Evolutionary conservation across 2,329 filamentous ascomycete genomes (phyloP).

Genomic region (Onygenales sp.): DNA sequence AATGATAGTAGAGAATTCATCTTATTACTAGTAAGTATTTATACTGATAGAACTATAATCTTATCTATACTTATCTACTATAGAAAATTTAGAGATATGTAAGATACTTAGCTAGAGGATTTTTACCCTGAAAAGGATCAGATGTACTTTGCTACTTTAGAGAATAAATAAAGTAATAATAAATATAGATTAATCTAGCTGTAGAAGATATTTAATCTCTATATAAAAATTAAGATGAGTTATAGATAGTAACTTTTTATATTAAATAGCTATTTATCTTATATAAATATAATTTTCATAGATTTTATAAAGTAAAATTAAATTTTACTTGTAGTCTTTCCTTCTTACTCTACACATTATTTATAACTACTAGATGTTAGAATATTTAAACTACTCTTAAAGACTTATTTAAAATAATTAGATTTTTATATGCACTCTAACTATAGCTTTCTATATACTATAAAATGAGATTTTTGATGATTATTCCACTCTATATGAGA

Average conservation of each 20-base stretch:
- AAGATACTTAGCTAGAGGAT: constrained; percentile 4
- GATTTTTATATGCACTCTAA: neutral
- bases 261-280: constrained; percentile 1
- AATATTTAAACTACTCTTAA: constrained; percentile 2
- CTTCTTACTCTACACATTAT: constrained; percentile 4
- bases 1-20: neutral
- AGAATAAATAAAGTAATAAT: constrained; percentile 5
- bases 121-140: constrained; percentile 1
- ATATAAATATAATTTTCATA: constrained; percentile 7
- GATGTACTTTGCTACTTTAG: constrained; percentile 4
- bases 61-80: constrained; percentile 3
- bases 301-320: constrained; percentile 1
- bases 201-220: neutral
- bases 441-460: constrained; percentile 2
- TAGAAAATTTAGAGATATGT: neutral
- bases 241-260: neutral
- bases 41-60: neutral
- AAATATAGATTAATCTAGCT: constrained; percentile 1
- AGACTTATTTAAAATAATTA: neutral
- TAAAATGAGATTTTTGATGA: constrained; percentile 1
- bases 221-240: neutral
- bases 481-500: constrained; percentile 1
- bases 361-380: constrained; percentile 6
- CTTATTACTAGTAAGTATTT: constrained; percentile 1
- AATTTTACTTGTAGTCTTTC: constrained; percentile 3